Base-by-base conservation (phyloP, 2,329 filamentous ascomycete genomes). In the Ophiostoma montium region DNA sequence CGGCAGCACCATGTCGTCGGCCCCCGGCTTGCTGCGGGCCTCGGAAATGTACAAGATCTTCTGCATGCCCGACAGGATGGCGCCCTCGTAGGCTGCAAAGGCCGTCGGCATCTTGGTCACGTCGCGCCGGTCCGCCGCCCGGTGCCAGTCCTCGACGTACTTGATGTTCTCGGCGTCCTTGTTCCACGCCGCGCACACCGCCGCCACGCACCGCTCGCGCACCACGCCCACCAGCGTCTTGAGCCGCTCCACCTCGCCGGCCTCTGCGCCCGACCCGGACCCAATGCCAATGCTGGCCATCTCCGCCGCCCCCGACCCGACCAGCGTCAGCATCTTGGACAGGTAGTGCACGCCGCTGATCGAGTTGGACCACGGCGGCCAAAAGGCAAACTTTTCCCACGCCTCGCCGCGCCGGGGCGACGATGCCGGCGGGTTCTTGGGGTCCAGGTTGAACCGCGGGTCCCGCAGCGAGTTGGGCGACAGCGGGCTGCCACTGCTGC, bases 361-460 rank as follows among this genome's bases (percentile, higher is more conserved):
- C 0, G 89, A 89, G 60, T 95, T 96, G 2, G 88, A 85, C 67
- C 85, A 83, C 0, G 90, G 92, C 4, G 90, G 89, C 89, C 90
- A 96, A 64, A 96, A 98, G 0, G 89, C 90, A 63, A 92, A 79
- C 67, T 90, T 84, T 60, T 96, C 92, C 87, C 88, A 96, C 0
- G 82, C 69, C 57, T 95, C 87, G 6, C 89, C 90, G 41, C 76
- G 77, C 57, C 75, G 85, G 0, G 87, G 86, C 0, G 84, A 86
- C 1, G 82, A 80, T 11, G 81, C 79, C 1, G 87, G 89, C 2
- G 86, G 69, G 54, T 85, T 88, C 59, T 76, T 83, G 0, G 78
- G 72, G 59, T 95, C 87, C 52, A 95, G 78, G 49, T 81, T 84
- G 65, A 94, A 90, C 1, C 84, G 78, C 42, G 83, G 80, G 56